A percentile compares a stretch with the other conserved stretches of the same genome.
Conservation (phyloP, 768 basidiomycete species). For the Boletales sp. region DNA sequence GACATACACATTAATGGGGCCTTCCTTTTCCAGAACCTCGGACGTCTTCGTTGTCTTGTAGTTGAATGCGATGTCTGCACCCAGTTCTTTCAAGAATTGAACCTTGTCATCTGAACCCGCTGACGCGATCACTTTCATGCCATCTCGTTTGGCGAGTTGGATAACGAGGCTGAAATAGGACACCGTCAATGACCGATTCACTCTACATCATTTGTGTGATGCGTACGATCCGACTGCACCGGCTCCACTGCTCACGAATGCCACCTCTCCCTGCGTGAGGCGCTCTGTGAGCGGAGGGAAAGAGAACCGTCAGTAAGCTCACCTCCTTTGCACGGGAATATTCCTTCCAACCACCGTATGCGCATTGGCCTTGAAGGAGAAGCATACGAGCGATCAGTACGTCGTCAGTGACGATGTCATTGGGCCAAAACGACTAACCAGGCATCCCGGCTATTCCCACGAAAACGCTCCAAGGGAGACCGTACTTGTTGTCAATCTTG, state of each 20-base stretch:
- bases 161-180: slow-evolving; percentile 38
- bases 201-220: background rate
- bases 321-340: slow-evolving; percentile 16
- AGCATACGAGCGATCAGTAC: too few relatives aligned
- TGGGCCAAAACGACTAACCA: slow-evolving; percentile 1
- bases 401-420: background rate
- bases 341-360: slow-evolving; percentile 7
- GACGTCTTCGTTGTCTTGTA: slow-evolving; percentile 58
- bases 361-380: slow-evolving; percentile 14
- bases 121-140: slow-evolving; percentile 64
- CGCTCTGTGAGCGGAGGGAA: background rate
- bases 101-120: slow-evolving; percentile 75
- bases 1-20: slow-evolving; percentile 50
- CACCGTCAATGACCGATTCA: background rate
- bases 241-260: slow-evolving; percentile 44
- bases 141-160: slow-evolving; percentile 50
- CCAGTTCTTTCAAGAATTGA: slow-evolving; percentile 53
- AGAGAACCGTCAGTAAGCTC: slow-evolving; percentile 2
- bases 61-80: slow-evolving; percentile 69
- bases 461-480: slow-evolving; percentile 27
- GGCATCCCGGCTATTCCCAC: slow-evolving; percentile 28
- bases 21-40: slow-evolving; percentile 53
- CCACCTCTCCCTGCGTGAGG: slow-evolving; percentile 40
- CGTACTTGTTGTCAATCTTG: slow-evolving; percentile 23
- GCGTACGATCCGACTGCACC: slow-evolving; percentile 60